These are phyloP conservation scores for Arxiozyma slooffiae DNA, from an alignment of 1,139 yeast species.

Conservation along the genomic window DNA sequence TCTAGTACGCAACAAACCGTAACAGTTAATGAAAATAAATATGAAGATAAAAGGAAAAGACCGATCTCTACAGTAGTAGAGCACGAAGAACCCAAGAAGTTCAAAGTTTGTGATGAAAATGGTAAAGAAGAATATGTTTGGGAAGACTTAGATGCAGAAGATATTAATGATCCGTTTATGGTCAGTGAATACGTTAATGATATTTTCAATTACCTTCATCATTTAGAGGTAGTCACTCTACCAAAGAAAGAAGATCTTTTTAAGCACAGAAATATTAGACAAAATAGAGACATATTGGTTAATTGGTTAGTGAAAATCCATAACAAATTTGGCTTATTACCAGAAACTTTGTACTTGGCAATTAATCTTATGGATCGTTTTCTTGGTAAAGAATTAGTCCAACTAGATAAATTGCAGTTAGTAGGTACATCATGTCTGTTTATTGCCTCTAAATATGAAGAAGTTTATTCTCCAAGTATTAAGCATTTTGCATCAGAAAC, in stretches of 20 bases:
- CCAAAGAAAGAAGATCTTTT: constrained; percentile 69
- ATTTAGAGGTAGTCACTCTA: constrained; percentile 62
- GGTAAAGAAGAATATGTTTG: constrained; percentile 43
- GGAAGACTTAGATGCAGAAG: constrained; percentile 92
- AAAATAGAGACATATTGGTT: constrained; percentile 75
- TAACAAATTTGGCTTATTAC: constrained; percentile 71
- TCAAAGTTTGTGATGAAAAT: constrained; percentile 26
- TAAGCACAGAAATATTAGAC: constrained; percentile 67
- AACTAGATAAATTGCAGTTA: constrained; percentile 75
- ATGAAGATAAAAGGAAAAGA: constrained; percentile 25
- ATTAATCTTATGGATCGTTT: constrained; percentile 87
- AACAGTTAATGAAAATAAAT: not conserved
- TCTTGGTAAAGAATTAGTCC: constrained; percentile 69
- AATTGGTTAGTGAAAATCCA: constrained; percentile 96
- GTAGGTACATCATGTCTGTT: constrained; percentile 85
- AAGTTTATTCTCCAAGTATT: constrained; percentile 83
- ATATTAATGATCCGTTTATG: constrained; percentile 86
- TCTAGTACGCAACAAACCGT: constrained; percentile 1
- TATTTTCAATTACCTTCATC: constrained; percentile 71
- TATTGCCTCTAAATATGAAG: constrained; percentile 93
- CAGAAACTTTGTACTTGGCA: constrained; percentile 84
- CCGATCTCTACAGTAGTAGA: constrained; percentile 30
- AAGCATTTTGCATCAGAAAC: constrained; percentile 82
- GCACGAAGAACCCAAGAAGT: constrained; percentile 29
- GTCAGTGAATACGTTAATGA: constrained; percentile 87